Evolutionary conservation across 2,329 filamentous ascomycete species (phyloP), one percentile per base, ranked within the genome.

Genomic region (Karstenula rhodostoma): DNA sequence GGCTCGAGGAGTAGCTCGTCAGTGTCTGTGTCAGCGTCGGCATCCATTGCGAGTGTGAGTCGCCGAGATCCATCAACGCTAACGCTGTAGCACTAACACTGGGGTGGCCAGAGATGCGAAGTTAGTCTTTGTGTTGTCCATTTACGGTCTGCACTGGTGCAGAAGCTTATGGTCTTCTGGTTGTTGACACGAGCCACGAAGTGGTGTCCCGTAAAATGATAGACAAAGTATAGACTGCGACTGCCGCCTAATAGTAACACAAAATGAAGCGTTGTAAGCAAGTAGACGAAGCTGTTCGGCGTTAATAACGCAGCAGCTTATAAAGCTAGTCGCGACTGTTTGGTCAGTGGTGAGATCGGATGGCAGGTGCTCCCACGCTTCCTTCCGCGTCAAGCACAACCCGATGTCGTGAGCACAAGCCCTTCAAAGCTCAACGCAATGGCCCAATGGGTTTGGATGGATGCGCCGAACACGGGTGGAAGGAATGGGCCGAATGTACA

Each of bases 1-100:
- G 54, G 44, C 19, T 63, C 65, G 51, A 77, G 75, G 5, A 79
- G 68, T 56, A 76, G 71, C 43, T 77, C 72, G 9, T 78, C 71
- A 42, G 66, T 47, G 35, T 62, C 70, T 37, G 65, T 43, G 29
- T 62, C 60, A 32, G n/a, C 25, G n/a, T 61, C 58, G 22, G 40
- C 42, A 15, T 75, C 61, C 73, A 75, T 76, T 46, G 46, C 9
- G 35, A 32, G 17, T n/a, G n/a, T 10, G 42, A 8, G 23, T 10
- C 7, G 7, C 17, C 23, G 25, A 7, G 10, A 23, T 7, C 29
- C 44, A 40, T 40, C 37, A 40, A 44, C 10, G 19, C 19, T 3
- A 22, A 44, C 3, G 42, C 19, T 23, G 42, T 22, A 9, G 19
- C 12, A 23, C n/a, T 44, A 19, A 3, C 19, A 22, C 9, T 23